Conservation (phyloP, 371 early-diverging fungal species). For the Mortierella sp. region DNA sequence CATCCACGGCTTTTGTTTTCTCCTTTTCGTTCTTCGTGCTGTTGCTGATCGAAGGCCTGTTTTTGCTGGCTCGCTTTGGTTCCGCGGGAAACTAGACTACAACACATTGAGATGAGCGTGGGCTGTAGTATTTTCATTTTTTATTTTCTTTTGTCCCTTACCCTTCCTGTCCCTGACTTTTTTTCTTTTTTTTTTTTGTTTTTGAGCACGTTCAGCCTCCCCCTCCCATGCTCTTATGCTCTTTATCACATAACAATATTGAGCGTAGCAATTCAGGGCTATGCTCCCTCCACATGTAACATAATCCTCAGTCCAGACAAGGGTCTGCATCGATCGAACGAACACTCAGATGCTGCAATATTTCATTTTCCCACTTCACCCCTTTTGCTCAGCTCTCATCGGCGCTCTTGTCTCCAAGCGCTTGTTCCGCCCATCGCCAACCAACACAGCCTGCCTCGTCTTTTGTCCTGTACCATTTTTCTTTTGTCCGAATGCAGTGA, state of each 20-base stretch:
- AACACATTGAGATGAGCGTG: neutral
- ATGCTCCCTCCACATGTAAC: neutral
- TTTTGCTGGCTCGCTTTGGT: neutral
- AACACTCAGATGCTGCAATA: neutral
- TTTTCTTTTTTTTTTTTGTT: neutral
- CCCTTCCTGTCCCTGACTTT: neutral
- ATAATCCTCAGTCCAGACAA: neutral
- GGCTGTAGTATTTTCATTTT: neutral
- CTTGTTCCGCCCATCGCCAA: neutral
- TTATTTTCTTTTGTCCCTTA: neutral
- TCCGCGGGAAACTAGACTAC: neutral
- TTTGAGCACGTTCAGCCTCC: conserved; percentile 5
- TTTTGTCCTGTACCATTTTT: neutral
- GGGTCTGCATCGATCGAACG: neutral
- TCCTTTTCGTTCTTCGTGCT: neutral
- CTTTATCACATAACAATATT: neutral
- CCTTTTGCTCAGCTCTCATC: neutral
- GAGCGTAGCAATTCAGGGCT: neutral
- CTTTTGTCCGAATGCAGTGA: too few species aligned
- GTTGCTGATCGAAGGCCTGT: neutral
- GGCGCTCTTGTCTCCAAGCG: neutral
- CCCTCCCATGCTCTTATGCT: neutral
- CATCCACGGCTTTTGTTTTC: neutral
- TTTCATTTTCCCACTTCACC: neutral
- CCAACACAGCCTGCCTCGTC: conserved; percentile 10